A percentile compares a stretch with the other conserved stretches of the same genome.
phyloP scores from a whole-genome alignment of 176 grass and related monocot genomes.

The Phragmites australis region DNA sequence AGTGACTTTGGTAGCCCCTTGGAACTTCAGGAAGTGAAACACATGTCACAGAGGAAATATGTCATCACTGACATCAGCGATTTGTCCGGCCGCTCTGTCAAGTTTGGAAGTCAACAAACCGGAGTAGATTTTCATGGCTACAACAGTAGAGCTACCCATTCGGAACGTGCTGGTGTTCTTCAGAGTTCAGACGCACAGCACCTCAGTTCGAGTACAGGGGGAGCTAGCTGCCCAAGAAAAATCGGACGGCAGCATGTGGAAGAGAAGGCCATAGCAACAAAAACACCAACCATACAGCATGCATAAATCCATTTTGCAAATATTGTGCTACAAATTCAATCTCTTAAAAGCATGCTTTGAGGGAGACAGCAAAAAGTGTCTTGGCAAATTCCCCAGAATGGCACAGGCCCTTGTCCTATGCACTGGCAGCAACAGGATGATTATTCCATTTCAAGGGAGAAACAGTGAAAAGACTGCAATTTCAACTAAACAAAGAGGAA shows the following conservation, averaged over 20 bases:
- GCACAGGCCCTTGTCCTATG: not conserved
- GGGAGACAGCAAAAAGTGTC: not conserved
- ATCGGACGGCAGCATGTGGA: not conserved
- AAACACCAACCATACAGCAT: not conserved
- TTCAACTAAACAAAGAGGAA: not conserved
- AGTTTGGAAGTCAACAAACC: not conserved
- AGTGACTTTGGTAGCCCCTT: not conserved
- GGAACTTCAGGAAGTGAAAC: too few relatives aligned
- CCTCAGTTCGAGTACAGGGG: slow-evolving; percentile 1
- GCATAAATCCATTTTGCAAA: not conserved
- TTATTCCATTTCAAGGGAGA: not conserved
- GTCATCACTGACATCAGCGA: slow-evolving; percentile 39
- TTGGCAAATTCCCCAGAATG: not conserved
- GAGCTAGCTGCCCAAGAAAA: slow-evolving; percentile 13
- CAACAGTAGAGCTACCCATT: too few relatives aligned
- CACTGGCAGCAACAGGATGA: not conserved
- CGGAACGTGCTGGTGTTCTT: too few relatives aligned
- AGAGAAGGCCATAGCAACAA: not conserved
- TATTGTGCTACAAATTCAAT: not conserved
- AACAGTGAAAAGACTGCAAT: not conserved
- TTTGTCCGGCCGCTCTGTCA: not conserved
- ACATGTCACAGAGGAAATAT: too few relatives aligned
- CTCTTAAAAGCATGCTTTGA: slow-evolving; percentile 12
- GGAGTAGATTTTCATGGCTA: not conserved
- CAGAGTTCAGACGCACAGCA: too few relatives aligned